These are phyloP conservation scores for Acanthamoeba royreba DNA, from an alignment of 208 protist species.

Conservation along the genomic window DNA sequence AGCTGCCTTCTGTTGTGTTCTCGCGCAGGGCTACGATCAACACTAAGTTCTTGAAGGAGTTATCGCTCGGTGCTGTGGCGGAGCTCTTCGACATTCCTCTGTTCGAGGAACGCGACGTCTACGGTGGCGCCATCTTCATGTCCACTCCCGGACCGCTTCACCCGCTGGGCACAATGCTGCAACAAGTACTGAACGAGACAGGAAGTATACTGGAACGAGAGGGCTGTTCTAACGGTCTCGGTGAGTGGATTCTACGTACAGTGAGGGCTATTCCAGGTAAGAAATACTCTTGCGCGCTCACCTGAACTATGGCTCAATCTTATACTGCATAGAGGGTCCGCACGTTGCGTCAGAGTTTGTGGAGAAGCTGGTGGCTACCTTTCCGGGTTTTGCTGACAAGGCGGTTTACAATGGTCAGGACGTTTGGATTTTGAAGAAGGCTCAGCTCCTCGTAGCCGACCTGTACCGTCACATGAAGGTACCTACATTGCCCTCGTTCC, in stretches of 20 bases:
- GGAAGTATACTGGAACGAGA: not conserved
- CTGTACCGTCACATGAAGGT: conserved; percentile 30
- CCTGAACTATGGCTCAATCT: no score
- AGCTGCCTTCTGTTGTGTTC: not conserved
- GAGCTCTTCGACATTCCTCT: conserved; percentile 45
- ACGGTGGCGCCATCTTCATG: not conserved
- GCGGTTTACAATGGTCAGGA: not conserved
- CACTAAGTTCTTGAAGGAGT: conserved; percentile 19
- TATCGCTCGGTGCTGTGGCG: conserved; percentile 43
- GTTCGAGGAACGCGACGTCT: not conserved
- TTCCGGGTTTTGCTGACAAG: conserved; percentile 55
- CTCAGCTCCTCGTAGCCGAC: conserved; percentile 56
- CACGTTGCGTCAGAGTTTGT: not conserved
- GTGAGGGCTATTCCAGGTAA: not conserved
- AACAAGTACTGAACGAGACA: not conserved
- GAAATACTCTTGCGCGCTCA: not conserved
- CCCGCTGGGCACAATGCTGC: not conserved
- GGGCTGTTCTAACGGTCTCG: not conserved
- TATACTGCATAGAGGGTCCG: not conserved
- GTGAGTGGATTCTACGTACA: not conserved
- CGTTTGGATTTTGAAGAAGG: conserved; percentile 56
- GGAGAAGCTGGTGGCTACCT: conserved; percentile 3
- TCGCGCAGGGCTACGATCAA: not conserved
- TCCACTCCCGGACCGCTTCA: not conserved
- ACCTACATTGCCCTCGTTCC: no score